These are phyloP conservation scores for Vanilla planifolia DNA, from an alignment of 106 monocot species.

Conservation along the genomic window DNA sequence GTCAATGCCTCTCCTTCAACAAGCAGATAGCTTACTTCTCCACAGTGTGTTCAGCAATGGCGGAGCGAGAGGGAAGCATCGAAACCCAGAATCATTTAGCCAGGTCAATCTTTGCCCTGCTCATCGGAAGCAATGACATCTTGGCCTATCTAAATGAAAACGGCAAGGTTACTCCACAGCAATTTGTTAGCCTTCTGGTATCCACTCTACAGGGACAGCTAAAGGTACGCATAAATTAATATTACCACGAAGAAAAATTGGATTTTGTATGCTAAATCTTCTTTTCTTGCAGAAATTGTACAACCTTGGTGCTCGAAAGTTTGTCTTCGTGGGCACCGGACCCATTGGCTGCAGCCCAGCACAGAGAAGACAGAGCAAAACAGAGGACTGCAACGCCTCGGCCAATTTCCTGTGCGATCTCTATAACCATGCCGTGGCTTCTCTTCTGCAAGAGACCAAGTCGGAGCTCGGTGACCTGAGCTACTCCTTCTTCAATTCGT, in stretches of 20 bases:
- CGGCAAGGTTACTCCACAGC: constrained; percentile 8
- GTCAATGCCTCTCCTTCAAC: constrained; percentile 19
- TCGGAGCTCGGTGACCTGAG: constrained; percentile 29
- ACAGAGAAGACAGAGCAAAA: constrained; percentile 26
- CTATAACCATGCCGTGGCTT: constrained; percentile 23
- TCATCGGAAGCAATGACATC: constrained; percentile 38
- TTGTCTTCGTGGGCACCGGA: constrained; percentile 48
- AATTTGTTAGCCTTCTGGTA: constrained; percentile 25
- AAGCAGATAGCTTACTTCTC: constrained; percentile 29
- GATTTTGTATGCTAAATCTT: no score
- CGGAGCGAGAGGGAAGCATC: constrained; percentile 6
- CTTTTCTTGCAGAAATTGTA: constrained; percentile 43
- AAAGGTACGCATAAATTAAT: no score
- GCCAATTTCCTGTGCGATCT: constrained; percentile 21
- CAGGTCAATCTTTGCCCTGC: constrained; percentile 16
- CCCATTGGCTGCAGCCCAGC: constrained; percentile 74
- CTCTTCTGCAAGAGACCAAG: constrained; percentile 41
- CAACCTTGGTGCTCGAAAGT: constrained; percentile 70
- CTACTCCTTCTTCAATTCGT: constrained; percentile 67
- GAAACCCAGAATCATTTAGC: constrained; percentile 15
- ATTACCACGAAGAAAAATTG: no score
- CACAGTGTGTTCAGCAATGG: constrained; percentile 11
- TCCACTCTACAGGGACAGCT: constrained; percentile 25
- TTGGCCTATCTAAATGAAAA: constrained; percentile 11
- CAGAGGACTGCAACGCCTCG: constrained; percentile 27